Conservation (phyloP, 176 grass and related monocot species). For the Zea mays region Zm-B73-REFERENCE-NAM-5.0 NC_050104.1:122810001-122810500, state of each 20-base stretch:
- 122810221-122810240: conserved; percentile 35
- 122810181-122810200: conserved; percentile 49
- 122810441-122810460: conserved; percentile 50
- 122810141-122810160: conserved; percentile 16
- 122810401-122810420: background rate
- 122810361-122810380: conserved; percentile 19
- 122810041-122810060: background rate
- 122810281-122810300: background rate
- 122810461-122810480: conserved; percentile 8
- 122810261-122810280: background rate
- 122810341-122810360: background rate
- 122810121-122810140: conserved; percentile 30
- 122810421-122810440: conserved; percentile 45
- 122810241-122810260: conserved; percentile 5
- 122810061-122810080: conserved; percentile 20
- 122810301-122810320: background rate
- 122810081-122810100: conserved; percentile 33
- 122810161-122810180: conserved; percentile 46
- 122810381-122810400: conserved; percentile 45
- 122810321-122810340: conserved; percentile 22
- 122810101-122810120: conserved; percentile 24
- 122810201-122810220: conserved; percentile 41
- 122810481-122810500: conserved; percentile 27
- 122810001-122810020: background rate
- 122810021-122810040: background rate